These are phyloP conservation scores for Stachybotrys chartarum DNA, from an alignment of 2,329 filamentous ascomycete species.

Conservation along the genomic window DNA sequence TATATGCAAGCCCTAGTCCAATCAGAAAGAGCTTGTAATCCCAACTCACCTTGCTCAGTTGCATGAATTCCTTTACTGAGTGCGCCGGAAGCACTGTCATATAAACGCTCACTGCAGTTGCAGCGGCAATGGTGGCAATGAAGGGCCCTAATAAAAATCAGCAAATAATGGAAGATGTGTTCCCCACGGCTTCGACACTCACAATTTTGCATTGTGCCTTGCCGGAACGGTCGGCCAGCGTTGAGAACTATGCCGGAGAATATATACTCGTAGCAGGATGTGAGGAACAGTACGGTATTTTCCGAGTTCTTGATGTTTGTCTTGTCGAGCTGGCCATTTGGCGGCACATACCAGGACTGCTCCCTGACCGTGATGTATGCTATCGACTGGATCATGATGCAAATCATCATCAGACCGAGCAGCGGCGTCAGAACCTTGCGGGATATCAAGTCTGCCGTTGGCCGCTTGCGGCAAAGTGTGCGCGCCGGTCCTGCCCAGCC, in stretches of 20 bases:
- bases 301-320: constrained; percentile 87
- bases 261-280: constrained; percentile 93
- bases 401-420: constrained; percentile 80
- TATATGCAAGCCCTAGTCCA: constrained; percentile 59
- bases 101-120: constrained; percentile 63
- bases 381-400: constrained; percentile 67
- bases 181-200: constrained; percentile 23
- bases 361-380: constrained; percentile 67
- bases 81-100: constrained; percentile 71
- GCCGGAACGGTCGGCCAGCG: constrained; percentile 85
- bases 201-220: constrained; percentile 74
- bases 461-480: constrained; percentile 71
- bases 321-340: constrained; percentile 67
- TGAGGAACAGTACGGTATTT: constrained; percentile 83
- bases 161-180: neutral
- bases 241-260: constrained; percentile 82
- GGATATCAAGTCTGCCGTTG: constrained; percentile 86
- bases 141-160: constrained; percentile 60
- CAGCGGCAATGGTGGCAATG: constrained; percentile 63
- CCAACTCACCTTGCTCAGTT: constrained; percentile 69
- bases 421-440: constrained; percentile 86
- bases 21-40: constrained; percentile 70
- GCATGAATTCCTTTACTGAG: constrained; percentile 70
- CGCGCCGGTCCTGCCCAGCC: constrained; percentile 87
- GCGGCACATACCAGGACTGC: constrained; percentile 83